Percentiles rank a stretch among this genome's conserved stretches.
Evolutionary conservation across 2,329 filamentous ascomycete species (phyloP).

Genomic region (Helicocarpus griseus): DNA sequence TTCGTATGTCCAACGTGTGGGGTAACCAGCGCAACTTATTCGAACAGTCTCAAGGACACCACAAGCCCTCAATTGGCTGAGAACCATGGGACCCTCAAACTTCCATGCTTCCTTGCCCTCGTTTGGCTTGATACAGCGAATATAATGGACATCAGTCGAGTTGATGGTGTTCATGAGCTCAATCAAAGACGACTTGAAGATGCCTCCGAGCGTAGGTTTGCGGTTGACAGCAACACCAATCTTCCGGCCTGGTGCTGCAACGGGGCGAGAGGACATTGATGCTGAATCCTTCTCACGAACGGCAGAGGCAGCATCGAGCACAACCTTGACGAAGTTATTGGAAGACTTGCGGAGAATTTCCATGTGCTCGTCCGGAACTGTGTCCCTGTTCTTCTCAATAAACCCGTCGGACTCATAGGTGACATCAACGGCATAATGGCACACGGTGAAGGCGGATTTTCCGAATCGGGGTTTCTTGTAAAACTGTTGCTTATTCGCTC

Average conservation of each 20-base stretch:
- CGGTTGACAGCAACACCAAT: constrained; percentile 87
- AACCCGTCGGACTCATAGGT: constrained; percentile 99
- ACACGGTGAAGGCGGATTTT: constrained; percentile 94
- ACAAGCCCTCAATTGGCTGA: constrained; percentile 92
- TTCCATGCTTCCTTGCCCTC: constrained; percentile 95
- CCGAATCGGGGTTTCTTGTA: constrained; percentile 98
- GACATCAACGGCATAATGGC: constrained; percentile 95
- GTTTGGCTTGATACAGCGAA: constrained; percentile 97
- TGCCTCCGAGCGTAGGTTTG: constrained; percentile 93
- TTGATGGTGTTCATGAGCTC: constrained; percentile 98
- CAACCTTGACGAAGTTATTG: constrained; percentile 74
- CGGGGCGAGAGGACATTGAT: constrained; percentile 61
- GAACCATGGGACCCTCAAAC: constrained; percentile 96
- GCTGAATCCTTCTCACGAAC: constrained; percentile 80
- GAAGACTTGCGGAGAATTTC: constrained; percentile 76
- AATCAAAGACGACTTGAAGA: constrained; percentile 97
- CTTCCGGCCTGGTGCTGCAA: constrained; percentile 63
- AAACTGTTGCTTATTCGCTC: constrained; percentile 82
- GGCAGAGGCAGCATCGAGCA: constrained; percentile 73
- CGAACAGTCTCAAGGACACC: constrained; percentile 97
- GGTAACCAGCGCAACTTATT: constrained; percentile 95
- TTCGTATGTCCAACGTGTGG: constrained; percentile 96
- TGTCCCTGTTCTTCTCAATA: constrained; percentile 98
- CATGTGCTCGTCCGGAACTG: constrained; percentile 96
- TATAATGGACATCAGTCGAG: constrained; percentile 96